Percentiles rank a stretch among this genome's conserved stretches.
These are phyloP conservation scores for Excoecaria agallocha DNA, from an alignment of 345 rosid genomes.

Conservation along the genomic window DNA sequence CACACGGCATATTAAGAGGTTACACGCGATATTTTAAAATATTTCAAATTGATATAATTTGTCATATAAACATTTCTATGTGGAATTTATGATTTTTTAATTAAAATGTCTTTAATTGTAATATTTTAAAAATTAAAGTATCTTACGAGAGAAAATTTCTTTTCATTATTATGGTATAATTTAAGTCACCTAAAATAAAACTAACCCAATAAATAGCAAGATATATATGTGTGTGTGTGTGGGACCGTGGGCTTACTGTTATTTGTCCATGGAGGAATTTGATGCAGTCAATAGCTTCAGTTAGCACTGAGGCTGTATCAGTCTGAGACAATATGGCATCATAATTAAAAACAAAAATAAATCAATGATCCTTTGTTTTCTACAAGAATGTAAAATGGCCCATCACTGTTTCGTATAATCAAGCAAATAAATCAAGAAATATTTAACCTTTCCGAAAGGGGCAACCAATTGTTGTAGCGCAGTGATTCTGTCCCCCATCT, in stretches of 20 bases:
- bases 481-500: conserved; percentile 99
- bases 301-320: conserved; percentile 99
- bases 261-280: conserved; percentile 95
- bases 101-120: too few relatives aligned
- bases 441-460: conserved; percentile 96
- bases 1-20: too few relatives aligned
- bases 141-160: too few relatives aligned
- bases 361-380: conserved; percentile 5
- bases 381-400: conserved; percentile 24
- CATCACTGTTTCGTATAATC: conserved; percentile 9
- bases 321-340: conserved; percentile 57
- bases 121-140: too few relatives aligned
- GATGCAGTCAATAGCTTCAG: conserved; percentile 96
- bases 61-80: too few relatives aligned
- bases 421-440: conserved; percentile 9
- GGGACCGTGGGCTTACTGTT: conserved; percentile 56
- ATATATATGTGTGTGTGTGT: too few relatives aligned
- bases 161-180: too few relatives aligned
- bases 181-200: too few relatives aligned
- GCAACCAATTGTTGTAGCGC: conserved; percentile 99
- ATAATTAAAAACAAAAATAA: background rate
- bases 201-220: too few relatives aligned
- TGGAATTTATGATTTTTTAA: too few relatives aligned
- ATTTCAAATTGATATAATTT: too few relatives aligned
- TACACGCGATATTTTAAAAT: too few relatives aligned